Base-by-base conservation (phyloP, 2,329 filamentous ascomycete species). In the Colletotrichum costaricense region DNA sequence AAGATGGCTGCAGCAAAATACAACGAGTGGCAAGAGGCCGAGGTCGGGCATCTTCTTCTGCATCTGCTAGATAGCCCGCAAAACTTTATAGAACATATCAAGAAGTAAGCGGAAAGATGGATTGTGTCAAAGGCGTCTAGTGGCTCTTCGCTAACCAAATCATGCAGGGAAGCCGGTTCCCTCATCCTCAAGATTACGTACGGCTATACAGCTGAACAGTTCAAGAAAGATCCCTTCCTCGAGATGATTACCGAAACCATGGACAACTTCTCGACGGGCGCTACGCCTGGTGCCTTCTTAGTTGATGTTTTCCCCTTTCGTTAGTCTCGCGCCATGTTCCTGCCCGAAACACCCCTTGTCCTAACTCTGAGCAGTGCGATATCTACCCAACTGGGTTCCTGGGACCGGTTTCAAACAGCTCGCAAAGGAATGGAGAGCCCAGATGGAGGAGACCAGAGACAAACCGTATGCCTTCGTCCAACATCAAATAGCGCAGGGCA, bases 1-100 rank as follows among this genome's bases (percentile, higher is more conserved):
- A 84, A 84, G 46, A 68, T 75, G 0, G 75, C 80, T 0, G 81
- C 84, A 1, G 72, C 82, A 1, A 81, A 83, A 24, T 88, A 85
- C 70, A 78, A 85, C 46, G 38, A 71, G 0, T 46, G 86, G 0
- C 85, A 88, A 70, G 84, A 88, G 55, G 76, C 78, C 1, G 87
- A 89, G 69, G 81, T 81, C 2, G 79, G 81, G 2, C 83, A 83
- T 3, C 86, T 88, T 55, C 77, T 89, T 12, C 77, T 85, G 30
- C 82, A 83, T 11, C 74, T 86, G 0, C 76, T 86, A 22, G 76
- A 84, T 0, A 78, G 82, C 0, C 86, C 84, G 0, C 76, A 82
- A 3, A 75, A 80, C 0, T 72, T 87, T 16, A 49, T 82, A 0
- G 70, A 83, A 5, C 86, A 88, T 59, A 81, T 89, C 8, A 79